Evolutionary conservation across 768 basidiomycete species (phyloP), one percentile per base, ranked within the genome.

Genomic region (Mycena sanguinolenta): DNA sequence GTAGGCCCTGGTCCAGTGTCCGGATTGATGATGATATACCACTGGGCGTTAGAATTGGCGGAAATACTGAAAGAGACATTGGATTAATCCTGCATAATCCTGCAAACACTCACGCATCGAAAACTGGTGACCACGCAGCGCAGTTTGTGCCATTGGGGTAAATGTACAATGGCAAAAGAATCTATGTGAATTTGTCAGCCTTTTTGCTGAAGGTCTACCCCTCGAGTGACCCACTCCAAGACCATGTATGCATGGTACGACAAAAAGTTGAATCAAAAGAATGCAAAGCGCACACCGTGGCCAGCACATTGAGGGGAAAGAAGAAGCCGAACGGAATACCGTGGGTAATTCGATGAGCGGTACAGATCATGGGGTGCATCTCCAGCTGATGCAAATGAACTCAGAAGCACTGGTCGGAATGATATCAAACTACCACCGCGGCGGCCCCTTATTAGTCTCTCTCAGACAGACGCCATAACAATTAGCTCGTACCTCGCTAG

Each of bases 21-120:
- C 5, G 70, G 70, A 30, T 64, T 72, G 14, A 72, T 30, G 21
- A 72, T 57, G 58, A 65, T 68, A 28, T 72, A 72, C 53, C 54
- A 72, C 30, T 30, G 44, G 2, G 58, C 44, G 19, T 14, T 34
- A 2, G 62, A 23, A 23, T 65, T 38, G 4, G 71, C 67, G 38
- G 70, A 67, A 23, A 71, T 67, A 23, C 70, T 71, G 44, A 9
- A 23, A 61, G 17, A 60, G 32, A 38, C 36, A 16, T 2, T 55
- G 4, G 36, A 44, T 5, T 30, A 6, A 49, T 8, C 8, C 34
- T 38, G 9, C 4, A 13, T 38, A 39, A 42, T 12, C 53, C 9
- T 4, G 14, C 27, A 57, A n/a, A n/a, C 9, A 38, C 61, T 54
- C 27, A 63, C 70, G 70, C 61, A 25, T 16, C 27, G 21, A 30